phyloP scores from a whole-genome alignment of 768 basidiomycete genomes.

The Agrocybe pediades region DNA sequence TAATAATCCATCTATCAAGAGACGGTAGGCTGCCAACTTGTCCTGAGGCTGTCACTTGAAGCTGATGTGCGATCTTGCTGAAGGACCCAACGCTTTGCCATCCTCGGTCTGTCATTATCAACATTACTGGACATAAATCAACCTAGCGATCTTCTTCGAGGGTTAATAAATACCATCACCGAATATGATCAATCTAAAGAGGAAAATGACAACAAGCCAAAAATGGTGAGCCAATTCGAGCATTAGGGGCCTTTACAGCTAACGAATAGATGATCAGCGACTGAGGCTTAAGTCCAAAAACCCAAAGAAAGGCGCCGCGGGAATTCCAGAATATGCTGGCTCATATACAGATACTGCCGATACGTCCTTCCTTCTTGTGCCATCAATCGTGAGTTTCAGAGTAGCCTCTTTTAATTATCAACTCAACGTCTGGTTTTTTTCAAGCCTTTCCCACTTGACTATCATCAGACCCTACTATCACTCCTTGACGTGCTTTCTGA shows the following conservation, averaged over 20 bases:
- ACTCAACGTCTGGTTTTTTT: conserved; percentile 4
- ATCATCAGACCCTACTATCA: conserved; percentile 86
- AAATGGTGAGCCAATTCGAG: conserved; percentile 53
- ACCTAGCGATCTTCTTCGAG: conserved; percentile 78
- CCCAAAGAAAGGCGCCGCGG: conserved; percentile 54
- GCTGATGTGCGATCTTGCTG: conserved; percentile 1
- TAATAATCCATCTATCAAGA: conserved; percentile 60
- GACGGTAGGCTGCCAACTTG: conserved; percentile 48
- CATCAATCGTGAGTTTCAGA: conserved; percentile 65
- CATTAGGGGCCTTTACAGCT: not conserved
- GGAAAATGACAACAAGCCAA: conserved; percentile 65
- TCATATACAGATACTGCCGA: conserved; percentile 64
- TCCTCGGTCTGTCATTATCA: conserved; percentile 86
- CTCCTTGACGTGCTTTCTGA: conserved; percentile 89
- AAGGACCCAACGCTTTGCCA: conserved; percentile 81
- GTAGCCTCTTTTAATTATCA: not conserved
- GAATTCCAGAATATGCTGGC: conserved; percentile 59
- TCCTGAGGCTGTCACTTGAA: conserved; percentile 1
- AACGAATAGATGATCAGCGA: conserved; percentile 31
- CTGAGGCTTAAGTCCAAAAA: conserved; percentile 54
- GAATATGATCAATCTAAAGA: conserved; percentile 83
- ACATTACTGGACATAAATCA: conserved; percentile 80
- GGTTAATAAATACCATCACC: conserved; percentile 66
- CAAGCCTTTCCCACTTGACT: conserved; percentile 88
- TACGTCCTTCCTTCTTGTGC: conserved; percentile 69